A percentile compares a stretch with the other conserved stretches of the same genome.
These are phyloP conservation scores for Tetrapisispora iriomotensis DNA, from an alignment of 805 yeast genomes.

Conservation along the genomic window DNA sequence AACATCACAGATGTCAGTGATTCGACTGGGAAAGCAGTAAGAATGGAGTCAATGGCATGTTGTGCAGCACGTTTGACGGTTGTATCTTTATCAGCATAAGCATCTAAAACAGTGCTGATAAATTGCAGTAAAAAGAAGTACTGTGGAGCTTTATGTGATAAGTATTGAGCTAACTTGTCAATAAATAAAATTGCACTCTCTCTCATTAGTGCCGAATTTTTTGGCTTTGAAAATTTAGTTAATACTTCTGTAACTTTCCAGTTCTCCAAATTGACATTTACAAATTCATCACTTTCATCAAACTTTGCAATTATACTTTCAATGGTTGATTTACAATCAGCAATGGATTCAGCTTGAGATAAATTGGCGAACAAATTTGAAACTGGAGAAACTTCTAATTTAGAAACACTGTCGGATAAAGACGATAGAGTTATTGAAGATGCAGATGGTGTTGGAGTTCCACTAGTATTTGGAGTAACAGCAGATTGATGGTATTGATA, in stretches of 20 bases:
- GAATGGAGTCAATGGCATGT: slow-evolving; percentile 58
- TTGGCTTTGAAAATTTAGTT: slow-evolving; percentile 59
- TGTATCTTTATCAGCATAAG: slow-evolving; percentile 78
- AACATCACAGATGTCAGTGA: slow-evolving; percentile 66
- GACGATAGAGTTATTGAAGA: slow-evolving; percentile 69
- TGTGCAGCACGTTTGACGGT: slow-evolving; percentile 82
- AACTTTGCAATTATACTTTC: slow-evolving; percentile 40
- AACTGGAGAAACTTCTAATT: slow-evolving; percentile 57
- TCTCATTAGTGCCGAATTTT: slow-evolving; percentile 62
- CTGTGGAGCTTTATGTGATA: slow-evolving; percentile 58
- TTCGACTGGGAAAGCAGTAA: slow-evolving; percentile 64
- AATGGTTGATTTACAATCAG: slow-evolving; percentile 30
- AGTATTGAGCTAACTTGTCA: slow-evolving; percentile 47
- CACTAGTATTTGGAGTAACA: slow-evolving; percentile 29
- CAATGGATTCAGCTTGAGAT: slow-evolving; percentile 26
- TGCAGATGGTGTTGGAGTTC: slow-evolving; percentile 35
- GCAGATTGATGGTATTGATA: slow-evolving; percentile 27
- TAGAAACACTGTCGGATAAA: slow-evolving; percentile 58
- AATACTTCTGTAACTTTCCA: slow-evolving; percentile 61
- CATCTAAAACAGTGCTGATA: slow-evolving; percentile 56
- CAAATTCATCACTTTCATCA: slow-evolving; percentile 17
- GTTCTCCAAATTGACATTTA: slow-evolving; percentile 40
- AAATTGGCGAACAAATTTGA: slow-evolving; percentile 39
- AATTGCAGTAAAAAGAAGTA: slow-evolving; percentile 66
- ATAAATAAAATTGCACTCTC: slow-evolving; percentile 65